A percentile compares a stretch with the other conserved stretches of the same genome.
Conservation (phyloP, 495 filamentous ascomycete genomes). For the Terfezia claveryi region DNA sequence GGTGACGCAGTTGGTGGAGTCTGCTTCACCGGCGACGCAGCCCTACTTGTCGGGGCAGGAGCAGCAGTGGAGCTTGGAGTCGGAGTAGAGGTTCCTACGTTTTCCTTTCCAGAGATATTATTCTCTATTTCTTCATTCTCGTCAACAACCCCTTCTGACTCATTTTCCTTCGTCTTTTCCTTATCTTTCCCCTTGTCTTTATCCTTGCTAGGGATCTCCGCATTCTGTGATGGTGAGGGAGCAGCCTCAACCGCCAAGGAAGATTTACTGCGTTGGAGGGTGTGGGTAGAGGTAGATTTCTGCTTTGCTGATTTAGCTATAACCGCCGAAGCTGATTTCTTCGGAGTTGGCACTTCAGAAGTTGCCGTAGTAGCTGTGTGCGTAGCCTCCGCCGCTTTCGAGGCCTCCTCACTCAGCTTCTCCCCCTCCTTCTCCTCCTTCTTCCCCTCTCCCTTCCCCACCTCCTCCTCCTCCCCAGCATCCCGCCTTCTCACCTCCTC, state of each 20-base stretch:
- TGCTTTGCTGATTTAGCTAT: too few relatives aligned
- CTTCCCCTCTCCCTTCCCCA: neutral
- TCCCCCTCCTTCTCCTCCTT: neutral
- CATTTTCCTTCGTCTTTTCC: too few relatives aligned
- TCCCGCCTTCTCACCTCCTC: conserved; percentile 37
- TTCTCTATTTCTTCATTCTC: too few relatives aligned
- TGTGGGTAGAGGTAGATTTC: too few relatives aligned
- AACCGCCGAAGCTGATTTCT: too few relatives aligned
- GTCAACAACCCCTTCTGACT: too few relatives aligned
- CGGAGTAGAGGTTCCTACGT: neutral
- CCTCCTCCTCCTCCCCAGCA: conserved; percentile 27
- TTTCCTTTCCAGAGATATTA: too few relatives aligned
- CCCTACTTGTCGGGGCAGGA: neutral
- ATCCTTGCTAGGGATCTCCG: neutral
- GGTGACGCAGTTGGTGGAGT: neutral
- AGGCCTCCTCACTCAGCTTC: neutral
- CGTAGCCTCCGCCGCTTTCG: neutral
- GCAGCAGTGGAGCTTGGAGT: neutral
- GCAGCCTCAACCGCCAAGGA: neutral
- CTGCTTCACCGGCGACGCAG: neutral
- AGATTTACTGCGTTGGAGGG: too few relatives aligned
- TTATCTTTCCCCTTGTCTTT: neutral
- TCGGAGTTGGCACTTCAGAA: too few relatives aligned
- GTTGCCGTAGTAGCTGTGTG: too few relatives aligned
- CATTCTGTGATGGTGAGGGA: neutral